A percentile compares a stretch with the other conserved stretches of the same genome.
Evolutionary conservation across 1,284 basidiomycete genomes (phyloP).

Genomic region (Athelia psychrophila): DNA sequence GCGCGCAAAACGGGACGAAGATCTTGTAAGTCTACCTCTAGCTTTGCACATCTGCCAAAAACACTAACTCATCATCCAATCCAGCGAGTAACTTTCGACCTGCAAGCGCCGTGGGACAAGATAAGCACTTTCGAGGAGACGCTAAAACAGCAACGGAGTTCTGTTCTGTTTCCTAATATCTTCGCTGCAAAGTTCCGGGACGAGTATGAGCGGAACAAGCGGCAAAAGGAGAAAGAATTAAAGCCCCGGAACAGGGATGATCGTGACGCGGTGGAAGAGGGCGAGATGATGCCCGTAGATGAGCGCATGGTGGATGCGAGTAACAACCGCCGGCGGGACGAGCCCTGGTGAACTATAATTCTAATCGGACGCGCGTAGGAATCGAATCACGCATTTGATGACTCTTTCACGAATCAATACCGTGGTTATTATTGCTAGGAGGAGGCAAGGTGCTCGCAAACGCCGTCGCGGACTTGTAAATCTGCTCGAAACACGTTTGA

Average conservation of each 20-base stretch:
- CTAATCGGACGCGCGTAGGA: too few relatives aligned
- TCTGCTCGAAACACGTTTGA: conserved; percentile 57
- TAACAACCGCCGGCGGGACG: too few relatives aligned
- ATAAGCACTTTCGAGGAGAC: conserved; percentile 63
- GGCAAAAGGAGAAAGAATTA: background rate
- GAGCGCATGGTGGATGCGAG: too few relatives aligned
- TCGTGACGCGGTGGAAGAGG: background rate
- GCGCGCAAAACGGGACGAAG: conserved; percentile 50
- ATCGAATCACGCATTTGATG: too few relatives aligned
- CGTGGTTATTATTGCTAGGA: background rate
- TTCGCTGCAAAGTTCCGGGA: conserved; percentile 62
- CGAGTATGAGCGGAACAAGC: conserved; percentile 29
- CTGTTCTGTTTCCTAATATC: conserved; percentile 63
- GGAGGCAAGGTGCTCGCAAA: background rate
- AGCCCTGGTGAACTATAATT: too few relatives aligned
- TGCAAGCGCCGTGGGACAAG: conserved; percentile 69
- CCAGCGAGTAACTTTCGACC: conserved; percentile 63
- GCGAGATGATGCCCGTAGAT: background rate
- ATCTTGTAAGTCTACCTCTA: conserved; percentile 41
- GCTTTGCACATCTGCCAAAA: background rate
- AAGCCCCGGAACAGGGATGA: background rate
- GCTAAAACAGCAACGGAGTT: conserved; percentile 44
- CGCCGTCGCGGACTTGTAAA: conserved; percentile 34
- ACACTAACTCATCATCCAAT: conserved; percentile 4
- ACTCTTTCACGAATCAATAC: too few relatives aligned